phyloP scores from a whole-genome alignment of 2,329 filamentous ascomycete genomes.

The Aureobasidium sp. region DNA sequence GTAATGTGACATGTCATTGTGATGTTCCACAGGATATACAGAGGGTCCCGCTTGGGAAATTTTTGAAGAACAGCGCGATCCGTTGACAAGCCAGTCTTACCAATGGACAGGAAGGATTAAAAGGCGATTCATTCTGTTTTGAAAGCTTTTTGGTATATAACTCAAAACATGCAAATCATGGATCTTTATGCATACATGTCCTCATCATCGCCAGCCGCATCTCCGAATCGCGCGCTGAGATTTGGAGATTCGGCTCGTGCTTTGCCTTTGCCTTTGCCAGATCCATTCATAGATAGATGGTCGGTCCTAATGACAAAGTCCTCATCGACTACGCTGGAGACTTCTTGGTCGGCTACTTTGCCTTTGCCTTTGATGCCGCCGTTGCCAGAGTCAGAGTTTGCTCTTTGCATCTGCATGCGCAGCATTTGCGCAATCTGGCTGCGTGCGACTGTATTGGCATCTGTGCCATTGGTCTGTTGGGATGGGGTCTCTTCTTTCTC shows the following conservation, averaged over 20 bases:
- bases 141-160: no score
- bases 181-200: constrained; percentile 34
- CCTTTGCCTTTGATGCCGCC: constrained; percentile 27
- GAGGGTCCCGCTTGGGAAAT: no score
- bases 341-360: constrained; percentile 14
- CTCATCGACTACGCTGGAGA: constrained; percentile 30
- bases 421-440: constrained; percentile 15
- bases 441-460: constrained; percentile 1
- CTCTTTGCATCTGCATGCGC: constrained; percentile 13
- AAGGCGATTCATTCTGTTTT: no score
- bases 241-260: constrained; percentile 28
- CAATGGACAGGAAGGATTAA: no score
- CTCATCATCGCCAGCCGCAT: constrained; percentile 31
- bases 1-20: no score
- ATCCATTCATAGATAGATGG: constrained; percentile 23
- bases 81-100: no score
- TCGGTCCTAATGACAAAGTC: constrained; percentile 35
- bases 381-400: neutral
- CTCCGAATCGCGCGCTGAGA: constrained; percentile 31
- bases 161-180: no score
- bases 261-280: constrained; percentile 28
- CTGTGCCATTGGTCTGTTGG: neutral
- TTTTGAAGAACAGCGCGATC: no score
- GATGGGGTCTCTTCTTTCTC: constrained; percentile 34
- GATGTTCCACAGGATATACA: no score